Conservation (phyloP, 306 rosid species). For the Cyamopsis tetragonoloba region DNA sequence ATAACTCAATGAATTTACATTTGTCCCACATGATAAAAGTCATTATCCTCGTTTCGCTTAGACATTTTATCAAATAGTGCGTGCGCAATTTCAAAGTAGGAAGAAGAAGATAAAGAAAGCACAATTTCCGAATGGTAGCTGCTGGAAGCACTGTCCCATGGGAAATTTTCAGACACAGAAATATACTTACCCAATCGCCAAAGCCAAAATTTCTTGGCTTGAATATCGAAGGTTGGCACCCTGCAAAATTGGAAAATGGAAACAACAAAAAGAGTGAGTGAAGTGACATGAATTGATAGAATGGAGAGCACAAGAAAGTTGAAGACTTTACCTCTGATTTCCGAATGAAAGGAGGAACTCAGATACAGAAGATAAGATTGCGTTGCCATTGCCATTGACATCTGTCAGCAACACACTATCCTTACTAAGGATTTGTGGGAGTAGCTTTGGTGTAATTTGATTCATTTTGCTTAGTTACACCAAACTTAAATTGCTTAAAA, state of each 20-base stretch:
- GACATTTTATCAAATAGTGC: not conserved
- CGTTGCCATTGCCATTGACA: conserved; percentile 34
- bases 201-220: conserved; percentile 17
- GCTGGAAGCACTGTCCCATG: not conserved
- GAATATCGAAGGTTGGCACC: conserved; percentile 22
- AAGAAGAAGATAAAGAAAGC: not conserved
- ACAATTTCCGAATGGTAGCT: not conserved
- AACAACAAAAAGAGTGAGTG: not conserved
- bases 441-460: too few relatives aligned
- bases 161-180: not conserved
- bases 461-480: too few relatives aligned
- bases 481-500: too few relatives aligned
- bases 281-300: not conserved
- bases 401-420: not conserved
- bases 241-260: conserved; percentile 23
- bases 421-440: too few relatives aligned
- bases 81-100: not conserved
- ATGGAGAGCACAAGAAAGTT: not conserved
- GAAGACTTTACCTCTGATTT: conserved; percentile 19
- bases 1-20: not conserved
- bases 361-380: conserved; percentile 37
- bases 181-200: conserved; percentile 19
- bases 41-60: not conserved
- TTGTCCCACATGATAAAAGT: not conserved
- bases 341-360: conserved; percentile 15